A percentile compares a stretch with the other conserved stretches of the same genome.
These are phyloP conservation scores for Tritrichomonas foetus DNA, from an alignment of 208 protist genomes.

Conservation along the genomic window DNA sequence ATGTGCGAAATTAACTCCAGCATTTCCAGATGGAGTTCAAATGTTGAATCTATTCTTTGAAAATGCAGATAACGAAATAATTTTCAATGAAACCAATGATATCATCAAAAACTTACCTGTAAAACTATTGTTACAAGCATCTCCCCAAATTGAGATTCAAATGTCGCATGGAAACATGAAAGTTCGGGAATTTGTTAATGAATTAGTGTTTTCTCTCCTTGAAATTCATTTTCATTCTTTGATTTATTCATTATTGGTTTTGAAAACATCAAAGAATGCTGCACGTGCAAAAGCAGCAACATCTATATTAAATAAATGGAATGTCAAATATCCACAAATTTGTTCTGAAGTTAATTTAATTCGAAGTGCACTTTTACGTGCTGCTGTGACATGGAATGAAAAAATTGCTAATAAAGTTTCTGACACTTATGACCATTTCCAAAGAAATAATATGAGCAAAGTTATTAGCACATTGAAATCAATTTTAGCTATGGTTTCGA, in stretches of 20 bases:
- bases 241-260: not conserved
- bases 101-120: not conserved
- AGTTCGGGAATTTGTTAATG: not conserved
- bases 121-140: not conserved
- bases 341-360: not conserved
- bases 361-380: not conserved
- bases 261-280: not conserved
- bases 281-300: not conserved
- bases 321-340: not conserved
- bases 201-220: not conserved
- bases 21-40: not conserved
- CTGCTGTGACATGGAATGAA: constrained; percentile 26
- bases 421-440: not conserved
- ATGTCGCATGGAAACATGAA: not conserved
- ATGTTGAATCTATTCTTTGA: not conserved
- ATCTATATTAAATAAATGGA: not conserved
- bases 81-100: not conserved
- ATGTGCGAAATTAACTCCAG: not conserved
- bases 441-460: not conserved
- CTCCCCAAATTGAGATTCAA: not conserved
- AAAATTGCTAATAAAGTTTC: not conserved
- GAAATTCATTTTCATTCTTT: not conserved
- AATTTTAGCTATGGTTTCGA: not conserved
- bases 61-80: not conserved
- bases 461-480: not conserved